phyloP scores from a whole-genome alignment of 1,284 basidiomycete species.

The Pterulicium gracile region DNA sequence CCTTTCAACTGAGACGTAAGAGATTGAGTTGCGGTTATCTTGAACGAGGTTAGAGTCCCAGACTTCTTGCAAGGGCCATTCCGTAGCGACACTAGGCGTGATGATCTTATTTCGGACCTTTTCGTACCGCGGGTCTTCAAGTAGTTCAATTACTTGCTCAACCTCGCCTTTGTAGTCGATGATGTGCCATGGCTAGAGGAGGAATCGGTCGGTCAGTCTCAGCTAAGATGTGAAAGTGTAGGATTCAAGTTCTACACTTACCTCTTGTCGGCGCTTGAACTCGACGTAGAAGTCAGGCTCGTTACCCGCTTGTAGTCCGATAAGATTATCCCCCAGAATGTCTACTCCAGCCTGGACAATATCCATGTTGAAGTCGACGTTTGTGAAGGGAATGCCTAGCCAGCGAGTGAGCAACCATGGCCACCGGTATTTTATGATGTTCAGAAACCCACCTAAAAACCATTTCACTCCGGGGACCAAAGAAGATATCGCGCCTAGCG shows the following conservation, averaged over 20 bases:
- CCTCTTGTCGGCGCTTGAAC: conserved; percentile 21
- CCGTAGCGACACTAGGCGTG: conserved; percentile 46
- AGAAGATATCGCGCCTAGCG: conserved; percentile 44
- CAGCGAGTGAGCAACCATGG: conserved; percentile 33
- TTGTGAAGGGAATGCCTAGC: conserved; percentile 42
- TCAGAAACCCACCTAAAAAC: conserved; percentile 37
- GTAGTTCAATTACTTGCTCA: conserved; percentile 21
- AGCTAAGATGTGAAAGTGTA: no score
- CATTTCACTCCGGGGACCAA: conserved; percentile 41
- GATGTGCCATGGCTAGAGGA: no score
- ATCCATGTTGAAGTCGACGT: conserved; percentile 34
- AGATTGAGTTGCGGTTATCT: conserved; percentile 32
- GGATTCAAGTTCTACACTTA: no score
- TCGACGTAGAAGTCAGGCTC: conserved; percentile 57
- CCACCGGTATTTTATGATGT: conserved; percentile 28
- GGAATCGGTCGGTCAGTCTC: no score
- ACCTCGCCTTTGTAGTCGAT: conserved; percentile 35
- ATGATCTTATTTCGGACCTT: conserved; percentile 38
- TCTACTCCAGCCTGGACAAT: conserved; percentile 37
- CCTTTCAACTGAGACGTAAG: conserved; percentile 46
- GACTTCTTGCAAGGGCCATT: conserved; percentile 40
- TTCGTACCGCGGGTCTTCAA: conserved; percentile 30
- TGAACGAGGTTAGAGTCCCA: conserved; percentile 50
- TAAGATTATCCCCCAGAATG: conserved; percentile 48
- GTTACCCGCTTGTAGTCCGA: conserved; percentile 55